A percentile compares a stretch with the other conserved stretches of the same genome.
These are phyloP conservation scores for Trichoderma parareesei DNA, from an alignment of 495 filamentous ascomycete genomes.

Conservation along the genomic window DNA sequence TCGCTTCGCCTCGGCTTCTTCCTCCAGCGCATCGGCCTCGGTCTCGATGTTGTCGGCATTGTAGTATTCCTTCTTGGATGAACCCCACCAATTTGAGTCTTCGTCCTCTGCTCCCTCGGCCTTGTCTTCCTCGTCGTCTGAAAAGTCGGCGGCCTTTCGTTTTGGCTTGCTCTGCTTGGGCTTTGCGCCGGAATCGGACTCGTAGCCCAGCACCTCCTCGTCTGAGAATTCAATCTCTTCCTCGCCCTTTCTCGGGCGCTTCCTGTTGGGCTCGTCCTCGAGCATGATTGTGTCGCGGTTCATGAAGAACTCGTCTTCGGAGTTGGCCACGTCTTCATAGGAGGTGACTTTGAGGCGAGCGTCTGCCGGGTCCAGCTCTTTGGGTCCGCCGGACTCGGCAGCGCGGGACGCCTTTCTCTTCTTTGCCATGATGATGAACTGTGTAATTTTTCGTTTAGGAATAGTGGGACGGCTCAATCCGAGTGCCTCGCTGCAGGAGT, in stretches of 20 bases:
- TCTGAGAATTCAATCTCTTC: slow-evolving; percentile 66
- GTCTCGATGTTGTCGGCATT: slow-evolving; percentile 84
- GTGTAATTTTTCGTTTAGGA: not conserved
- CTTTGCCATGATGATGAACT: slow-evolving; percentile 55
- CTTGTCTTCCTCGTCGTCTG: slow-evolving; percentile 33
- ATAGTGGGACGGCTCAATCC: not conserved
- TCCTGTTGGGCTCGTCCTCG: slow-evolving; percentile 69
- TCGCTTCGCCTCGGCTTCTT: slow-evolving; percentile 80
- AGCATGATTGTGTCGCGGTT: slow-evolving; percentile 78
- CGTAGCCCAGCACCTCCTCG: slow-evolving; percentile 75
- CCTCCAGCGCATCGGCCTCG: slow-evolving; percentile 82
- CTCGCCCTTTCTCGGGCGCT: slow-evolving; percentile 57
- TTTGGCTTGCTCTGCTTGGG: slow-evolving; percentile 8
- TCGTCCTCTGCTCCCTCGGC: slow-evolving; percentile 59
- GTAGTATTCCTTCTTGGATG: slow-evolving; percentile 85
- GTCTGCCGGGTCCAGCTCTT: slow-evolving; percentile 43
- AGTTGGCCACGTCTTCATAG: slow-evolving; percentile 83
- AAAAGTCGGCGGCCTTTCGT: slow-evolving; percentile 22
- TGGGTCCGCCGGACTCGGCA: slow-evolving; percentile 31
- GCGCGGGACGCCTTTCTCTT: slow-evolving; percentile 64
- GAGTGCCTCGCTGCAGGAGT: not conserved
- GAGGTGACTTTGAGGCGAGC: slow-evolving; percentile 52
- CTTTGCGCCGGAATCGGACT: slow-evolving; percentile 36
- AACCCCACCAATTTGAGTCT: slow-evolving; percentile 75
- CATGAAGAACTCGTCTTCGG: slow-evolving; percentile 84